phyloP scores from a whole-genome alignment of 2,329 filamentous ascomycete species.

The Cladosporium sp. region DNA sequence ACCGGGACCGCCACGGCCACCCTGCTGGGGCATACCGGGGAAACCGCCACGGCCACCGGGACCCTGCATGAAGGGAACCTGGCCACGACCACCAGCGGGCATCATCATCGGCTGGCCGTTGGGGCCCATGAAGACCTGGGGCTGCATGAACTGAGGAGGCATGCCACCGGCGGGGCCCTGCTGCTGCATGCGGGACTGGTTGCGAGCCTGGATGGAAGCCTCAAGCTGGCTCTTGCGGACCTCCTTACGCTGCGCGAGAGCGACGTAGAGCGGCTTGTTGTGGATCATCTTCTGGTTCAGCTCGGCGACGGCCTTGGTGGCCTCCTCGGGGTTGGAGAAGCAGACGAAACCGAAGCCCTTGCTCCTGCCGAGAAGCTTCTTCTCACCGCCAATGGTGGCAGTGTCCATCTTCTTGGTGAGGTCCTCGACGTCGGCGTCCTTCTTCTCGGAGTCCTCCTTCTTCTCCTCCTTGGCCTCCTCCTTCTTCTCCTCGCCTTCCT shows the following conservation, averaged over 20 bases:
- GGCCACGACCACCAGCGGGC: conserved; percentile 50
- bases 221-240: conserved; percentile 98
- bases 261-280: conserved; percentile 95
- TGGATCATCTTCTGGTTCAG: conserved; percentile 99
- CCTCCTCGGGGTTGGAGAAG: conserved; percentile 99
- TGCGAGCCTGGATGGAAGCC: conserved; percentile 97
- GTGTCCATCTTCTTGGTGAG: conserved; percentile 50
- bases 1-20: conserved; percentile 74
- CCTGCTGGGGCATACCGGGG: conserved; percentile 74
- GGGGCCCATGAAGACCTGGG: conserved; percentile 87
- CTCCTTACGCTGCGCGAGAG: conserved; percentile 97
- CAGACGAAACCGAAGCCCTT: conserved; percentile 99
- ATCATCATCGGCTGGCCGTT: conserved; percentile 64
- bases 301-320: conserved; percentile 97
- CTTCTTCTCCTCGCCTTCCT: conserved; percentile 51
- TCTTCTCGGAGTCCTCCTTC: conserved; percentile 54
- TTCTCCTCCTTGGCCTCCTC: conserved; percentile 53
- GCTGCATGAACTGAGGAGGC: conserved; percentile 71
- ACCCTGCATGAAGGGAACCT: conserved; percentile 57
- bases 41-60: conserved; percentile 80
- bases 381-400: conserved; percentile 54
- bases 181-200: conserved; percentile 98
- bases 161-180: conserved; percentile 78
- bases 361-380: conserved; percentile 84
- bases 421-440: conserved; percentile 49